Evolutionary conservation across 2,329 filamentous ascomycete genomes (phyloP).

Genomic region (Dryadomyces quercus-mongolicae): DNA sequence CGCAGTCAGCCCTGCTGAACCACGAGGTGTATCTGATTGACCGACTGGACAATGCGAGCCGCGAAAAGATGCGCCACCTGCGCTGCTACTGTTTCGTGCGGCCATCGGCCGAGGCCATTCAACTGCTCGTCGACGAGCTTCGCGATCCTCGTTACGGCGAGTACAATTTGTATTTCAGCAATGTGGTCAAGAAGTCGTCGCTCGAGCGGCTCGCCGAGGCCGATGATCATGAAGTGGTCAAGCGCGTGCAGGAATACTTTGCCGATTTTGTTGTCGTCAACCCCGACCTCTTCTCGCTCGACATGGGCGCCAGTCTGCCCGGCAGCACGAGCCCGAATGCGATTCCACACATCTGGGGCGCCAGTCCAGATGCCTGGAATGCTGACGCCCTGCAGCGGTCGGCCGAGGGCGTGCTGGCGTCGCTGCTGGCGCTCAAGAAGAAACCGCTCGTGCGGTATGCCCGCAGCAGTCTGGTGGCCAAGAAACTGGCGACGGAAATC

Average conservation of each 20-base stretch:
- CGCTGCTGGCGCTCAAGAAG: slow-evolving; percentile 86
- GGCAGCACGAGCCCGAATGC: not conserved
- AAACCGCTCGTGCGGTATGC: slow-evolving; percentile 89
- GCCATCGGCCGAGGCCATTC: slow-evolving; percentile 84
- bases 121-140: slow-evolving; percentile 88
- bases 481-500: slow-evolving; percentile 87
- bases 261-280: slow-evolving; percentile 94
- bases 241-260: slow-evolving; percentile 88
- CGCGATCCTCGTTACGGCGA: slow-evolving; percentile 95
- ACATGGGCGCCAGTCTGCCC: slow-evolving; percentile 28
- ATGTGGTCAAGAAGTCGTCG: slow-evolving; percentile 92
- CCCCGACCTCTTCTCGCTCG: slow-evolving; percentile 78
- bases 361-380: slow-evolving; percentile 79
- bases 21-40: slow-evolving; percentile 98
- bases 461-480: slow-evolving; percentile 78
- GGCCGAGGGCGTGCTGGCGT: slow-evolving; percentile 74
- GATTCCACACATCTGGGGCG: slow-evolving; percentile 63
- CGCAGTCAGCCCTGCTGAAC: slow-evolving; percentile 85
- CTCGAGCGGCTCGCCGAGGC: slow-evolving; percentile 90
- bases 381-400: slow-evolving; percentile 74
- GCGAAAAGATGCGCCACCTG: slow-evolving; percentile 97
- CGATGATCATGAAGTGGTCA: slow-evolving; percentile 95
- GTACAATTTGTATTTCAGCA: slow-evolving; percentile 95
- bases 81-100: slow-evolving; percentile 88
- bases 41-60: slow-evolving; percentile 74